phyloP scores from a whole-genome alignment of 2,329 filamentous ascomycete genomes.

The Lecanosticta acicola region DNA sequence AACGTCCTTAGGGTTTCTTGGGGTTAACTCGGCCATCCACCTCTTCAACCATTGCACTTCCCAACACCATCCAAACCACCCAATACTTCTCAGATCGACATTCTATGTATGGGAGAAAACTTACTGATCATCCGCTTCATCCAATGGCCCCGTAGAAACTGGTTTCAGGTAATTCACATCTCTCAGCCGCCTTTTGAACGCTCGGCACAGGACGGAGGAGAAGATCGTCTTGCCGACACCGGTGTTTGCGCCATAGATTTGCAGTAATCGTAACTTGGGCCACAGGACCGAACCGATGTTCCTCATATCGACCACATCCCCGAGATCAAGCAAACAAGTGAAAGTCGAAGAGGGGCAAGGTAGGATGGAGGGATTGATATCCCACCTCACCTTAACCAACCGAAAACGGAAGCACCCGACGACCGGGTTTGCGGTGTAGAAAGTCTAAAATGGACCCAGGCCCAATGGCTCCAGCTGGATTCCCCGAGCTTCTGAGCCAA shows the following conservation, averaged over 20 bases:
- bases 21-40: constrained; percentile 6
- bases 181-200: constrained; percentile 48
- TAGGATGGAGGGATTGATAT: no score
- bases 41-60: background rate
- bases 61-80: background rate
- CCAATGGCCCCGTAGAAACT: constrained; percentile 66
- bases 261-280: constrained; percentile 62
- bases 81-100: background rate
- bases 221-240: constrained; percentile 81
- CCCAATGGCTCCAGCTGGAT: no score
- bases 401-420: no score
- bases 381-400: no score
- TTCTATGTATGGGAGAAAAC: constrained; percentile 4
- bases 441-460: no score
- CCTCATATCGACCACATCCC: constrained; percentile 32
- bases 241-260: constrained; percentile 79
- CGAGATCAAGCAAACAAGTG: background rate
- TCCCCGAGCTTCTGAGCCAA: no score
- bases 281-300: constrained; percentile 59
- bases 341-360: background rate
- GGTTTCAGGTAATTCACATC: constrained; percentile 68
- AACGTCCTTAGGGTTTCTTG: constrained; percentile 7
- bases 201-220: constrained; percentile 64
- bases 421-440: no score
- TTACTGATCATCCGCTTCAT: constrained; percentile 67